phyloP scores from a whole-genome alignment of 1,284 basidiomycete genomes.

The Taiwanofungus camphoratus region DNA sequence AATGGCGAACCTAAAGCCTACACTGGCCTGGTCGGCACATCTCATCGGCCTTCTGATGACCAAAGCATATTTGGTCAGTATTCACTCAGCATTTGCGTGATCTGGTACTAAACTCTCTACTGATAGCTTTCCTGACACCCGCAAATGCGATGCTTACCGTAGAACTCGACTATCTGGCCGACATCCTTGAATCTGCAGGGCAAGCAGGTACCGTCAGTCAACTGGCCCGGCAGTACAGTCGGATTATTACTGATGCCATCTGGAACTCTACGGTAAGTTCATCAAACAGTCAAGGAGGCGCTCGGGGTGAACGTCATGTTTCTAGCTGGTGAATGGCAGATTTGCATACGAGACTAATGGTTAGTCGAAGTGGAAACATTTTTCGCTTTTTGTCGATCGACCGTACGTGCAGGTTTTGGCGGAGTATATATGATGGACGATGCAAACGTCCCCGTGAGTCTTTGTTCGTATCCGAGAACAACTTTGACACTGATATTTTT shows the following conservation, averaged over 20 bases:
- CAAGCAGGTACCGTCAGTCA: conserved; percentile 45
- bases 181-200: conserved; percentile 48
- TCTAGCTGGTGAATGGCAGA: conserved; percentile 52
- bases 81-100: background rate
- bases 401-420: conserved; percentile 44
- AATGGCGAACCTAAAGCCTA: conserved; percentile 66
- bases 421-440: conserved; percentile 76
- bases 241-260: conserved; percentile 55
- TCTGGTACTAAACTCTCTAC: background rate
- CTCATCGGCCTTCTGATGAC: conserved; percentile 74
- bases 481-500: background rate
- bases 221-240: conserved; percentile 53
- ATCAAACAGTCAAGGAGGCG: background rate
- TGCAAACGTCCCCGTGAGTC: conserved; percentile 70
- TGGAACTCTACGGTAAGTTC: conserved; percentile 53
- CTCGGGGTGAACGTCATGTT: background rate
- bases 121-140: conserved; percentile 61
- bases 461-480: background rate
- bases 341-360: conserved; percentile 79
- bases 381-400: background rate
- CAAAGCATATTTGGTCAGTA: conserved; percentile 56
- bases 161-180: conserved; percentile 55
- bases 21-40: conserved; percentile 61
- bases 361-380: conserved; percentile 17
- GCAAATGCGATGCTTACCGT: conserved; percentile 80